Conservation (phyloP, 768 basidiomycete species). For the Pleurotus pulmonarius region DNA sequence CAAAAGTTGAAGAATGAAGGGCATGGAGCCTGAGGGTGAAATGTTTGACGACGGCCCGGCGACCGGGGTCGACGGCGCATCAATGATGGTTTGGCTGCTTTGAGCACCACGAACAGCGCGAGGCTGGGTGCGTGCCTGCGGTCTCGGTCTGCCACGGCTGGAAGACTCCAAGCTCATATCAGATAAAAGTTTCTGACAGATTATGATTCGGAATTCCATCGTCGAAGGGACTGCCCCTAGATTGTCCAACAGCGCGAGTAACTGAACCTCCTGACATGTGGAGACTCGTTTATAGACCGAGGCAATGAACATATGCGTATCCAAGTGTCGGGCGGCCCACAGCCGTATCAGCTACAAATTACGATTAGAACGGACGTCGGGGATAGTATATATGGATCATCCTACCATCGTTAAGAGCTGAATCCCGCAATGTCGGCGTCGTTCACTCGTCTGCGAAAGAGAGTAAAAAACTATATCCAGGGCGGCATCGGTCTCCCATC, state of each 20-base stretch:
- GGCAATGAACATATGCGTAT: conserved; percentile 33
- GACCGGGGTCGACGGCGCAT: background rate
- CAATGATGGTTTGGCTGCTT: conserved; percentile 7
- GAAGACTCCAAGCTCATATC: background rate
- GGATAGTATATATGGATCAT: conserved; percentile 18
- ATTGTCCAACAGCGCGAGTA: conserved; percentile 31
- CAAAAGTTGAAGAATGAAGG: conserved; percentile 16
- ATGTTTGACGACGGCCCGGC: conserved; percentile 7
- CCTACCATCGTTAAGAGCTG: conserved; percentile 27
- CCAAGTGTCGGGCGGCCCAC: conserved; percentile 27
- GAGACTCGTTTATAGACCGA: conserved; percentile 31
- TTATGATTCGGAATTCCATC: conserved; percentile 36
- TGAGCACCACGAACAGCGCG: conserved; percentile 16
- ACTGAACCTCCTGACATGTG: conserved; percentile 17
- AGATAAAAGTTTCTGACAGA: conserved; percentile 32
- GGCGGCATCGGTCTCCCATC: conserved; percentile 54
- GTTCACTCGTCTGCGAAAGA: conserved; percentile 24
- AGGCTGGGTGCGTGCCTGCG: conserved; percentile 21
- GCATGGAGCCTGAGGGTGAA: conserved; percentile 15
- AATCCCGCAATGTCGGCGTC: conserved; percentile 27
- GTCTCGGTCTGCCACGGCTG: conserved; percentile 12
- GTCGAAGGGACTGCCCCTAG: conserved; percentile 30
- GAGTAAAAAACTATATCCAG: conserved; percentile 43
- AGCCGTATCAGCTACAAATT: conserved; percentile 35
- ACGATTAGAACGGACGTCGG: background rate